Evolutionary conservation across 2,329 filamentous ascomycete species (phyloP).

Genomic region (Sclerotinia sclerotiorum): DNA sequence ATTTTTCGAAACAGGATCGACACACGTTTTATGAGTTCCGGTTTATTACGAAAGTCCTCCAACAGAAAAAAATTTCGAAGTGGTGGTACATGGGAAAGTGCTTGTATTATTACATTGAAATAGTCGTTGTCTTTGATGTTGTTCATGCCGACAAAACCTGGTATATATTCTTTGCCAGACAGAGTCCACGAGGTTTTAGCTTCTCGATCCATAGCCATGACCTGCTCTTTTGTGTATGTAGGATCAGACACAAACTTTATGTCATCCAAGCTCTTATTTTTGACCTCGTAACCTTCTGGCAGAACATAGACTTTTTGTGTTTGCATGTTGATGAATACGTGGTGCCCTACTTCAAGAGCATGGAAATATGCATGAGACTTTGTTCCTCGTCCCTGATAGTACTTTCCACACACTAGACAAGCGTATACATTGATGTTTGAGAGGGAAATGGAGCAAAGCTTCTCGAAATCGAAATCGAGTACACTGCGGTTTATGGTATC

Average conservation of each 20-base stretch:
- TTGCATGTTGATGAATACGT: slow-evolving; percentile 98
- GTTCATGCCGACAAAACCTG: slow-evolving; percentile 97
- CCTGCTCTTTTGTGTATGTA: slow-evolving; percentile 75
- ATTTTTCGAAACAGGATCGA: slow-evolving; percentile 92
- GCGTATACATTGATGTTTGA: slow-evolving; percentile 99
- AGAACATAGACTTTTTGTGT: slow-evolving; percentile 88
- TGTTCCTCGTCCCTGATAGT: slow-evolving; percentile 89
- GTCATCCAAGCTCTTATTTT: slow-evolving; percentile 90
- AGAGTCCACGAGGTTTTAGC: slow-evolving; percentile 71
- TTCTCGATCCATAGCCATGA: slow-evolving; percentile 72
- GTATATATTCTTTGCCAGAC: slow-evolving; percentile 79
- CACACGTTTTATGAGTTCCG: slow-evolving; percentile 84
- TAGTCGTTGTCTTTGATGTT: slow-evolving; percentile 99
- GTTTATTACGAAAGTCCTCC: slow-evolving; percentile 70
- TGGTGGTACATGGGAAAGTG: slow-evolving; percentile 84
- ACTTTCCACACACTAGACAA: slow-evolving; percentile 95
- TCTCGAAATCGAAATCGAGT: slow-evolving; percentile 98
- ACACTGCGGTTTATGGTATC: slow-evolving; percentile 93
- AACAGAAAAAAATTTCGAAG: slow-evolving; percentile 90
- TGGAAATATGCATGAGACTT: slow-evolving; percentile 98
- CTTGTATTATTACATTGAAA: slow-evolving; percentile 91
- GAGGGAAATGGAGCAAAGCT: slow-evolving; percentile 91
- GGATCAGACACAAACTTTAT: slow-evolving; percentile 98
- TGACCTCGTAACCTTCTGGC: slow-evolving; percentile 95
- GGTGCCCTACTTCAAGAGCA: slow-evolving; percentile 89